Base-by-base conservation (phyloP, 73 alveolate species). In the Paramecium sonneborni region DNA sequence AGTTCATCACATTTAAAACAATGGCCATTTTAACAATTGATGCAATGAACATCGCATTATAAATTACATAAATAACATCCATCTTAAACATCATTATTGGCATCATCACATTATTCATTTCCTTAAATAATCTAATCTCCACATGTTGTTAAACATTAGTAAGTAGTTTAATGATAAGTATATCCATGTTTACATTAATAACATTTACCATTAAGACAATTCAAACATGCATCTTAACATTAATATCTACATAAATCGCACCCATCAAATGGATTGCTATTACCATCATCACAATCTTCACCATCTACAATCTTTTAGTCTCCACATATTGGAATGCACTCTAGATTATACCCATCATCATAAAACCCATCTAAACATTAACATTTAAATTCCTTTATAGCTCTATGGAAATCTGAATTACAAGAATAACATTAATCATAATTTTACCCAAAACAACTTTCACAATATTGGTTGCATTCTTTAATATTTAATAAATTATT, bases 201-300 rank as follows among this genome's bases (percentile, higher is more conserved):
- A 26, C 84, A 62, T 62, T 62, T 12, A 6, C 84, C 84, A 30
- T 62, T 32, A 1, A 1, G 0, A 24, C 84, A 62, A 62, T 62
- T 20, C 5, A 23, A 26, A 24, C 84, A 62, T 3, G 24, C 20
- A 6, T 32, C 35, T 30, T 30, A 7, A 72, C 86, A 72, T 4
- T 38, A 15, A 24, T 5, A 72, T 72, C 35, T 35, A 35, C 86
- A 72, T 4, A 2, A 15, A 18, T 35, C 11, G 20, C 86, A 72
- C 7, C 86, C 86, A 72, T 72, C 86, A 72, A 34, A 34, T 34
- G 86, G 86, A 34, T 34, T 38, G 9, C 4, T 34, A 38, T 72
- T 72, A 10, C 86, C 86, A 37, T 72, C 86, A 35, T 72, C 86
- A 72, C 86, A 72, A 20, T 72, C 86, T 72, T 72, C 86, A n/a